Evolutionary conservation across 2,329 filamentous ascomycete species (phyloP), one percentile per base, ranked within the genome.

Genomic region (Colletotrichum sidae): DNA sequence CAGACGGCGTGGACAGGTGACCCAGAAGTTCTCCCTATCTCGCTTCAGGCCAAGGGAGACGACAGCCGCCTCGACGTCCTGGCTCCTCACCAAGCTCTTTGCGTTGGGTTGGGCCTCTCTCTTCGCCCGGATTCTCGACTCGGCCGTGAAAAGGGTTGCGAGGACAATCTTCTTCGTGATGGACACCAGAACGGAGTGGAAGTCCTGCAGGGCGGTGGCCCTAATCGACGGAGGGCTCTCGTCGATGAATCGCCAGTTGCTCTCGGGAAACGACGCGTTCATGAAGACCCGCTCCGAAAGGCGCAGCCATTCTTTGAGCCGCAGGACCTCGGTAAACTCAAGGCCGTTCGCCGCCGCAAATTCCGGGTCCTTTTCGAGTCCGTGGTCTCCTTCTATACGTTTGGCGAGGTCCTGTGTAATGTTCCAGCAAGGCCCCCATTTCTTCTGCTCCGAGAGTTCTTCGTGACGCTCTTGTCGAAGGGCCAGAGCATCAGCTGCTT

Each of bases 141-240:
- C 85, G n/a, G 90, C 87, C 63, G 93, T 86, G 70, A 90, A 91
- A 0, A 96, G 78, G 0, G 88, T 81, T 0, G 91, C 87, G 51
- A 92, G 87, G 2, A 96, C 81, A 1, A 97, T 78, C 11, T 92
- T 85, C 64, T 86, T 87, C 0, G 92, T 94, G 12, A 96, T 69
- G 57, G 86, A 91, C 1, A 91, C 75, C 0, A 86, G 81, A 2
- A 97, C 76, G 8, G 86, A 86, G 71, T 94, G 84, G 49, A 97
- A 90, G 70, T 96, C 92, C 6, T 87, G 84, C n/a, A 96, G 84
- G 0, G 92, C 89, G 2, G 92, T 94, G 7, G 89, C 86, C 69
- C 91, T 89, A 25, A 97, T 86, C 0, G 90, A 88, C 0, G 94
- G 94, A 3, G 81, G 81, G 60, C 86, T 83, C n/a, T 85, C 83